These are phyloP conservation scores for Nakaseomyces nivariensis DNA, from an alignment of 1,139 yeast genomes.

Conservation along the genomic window DNA sequence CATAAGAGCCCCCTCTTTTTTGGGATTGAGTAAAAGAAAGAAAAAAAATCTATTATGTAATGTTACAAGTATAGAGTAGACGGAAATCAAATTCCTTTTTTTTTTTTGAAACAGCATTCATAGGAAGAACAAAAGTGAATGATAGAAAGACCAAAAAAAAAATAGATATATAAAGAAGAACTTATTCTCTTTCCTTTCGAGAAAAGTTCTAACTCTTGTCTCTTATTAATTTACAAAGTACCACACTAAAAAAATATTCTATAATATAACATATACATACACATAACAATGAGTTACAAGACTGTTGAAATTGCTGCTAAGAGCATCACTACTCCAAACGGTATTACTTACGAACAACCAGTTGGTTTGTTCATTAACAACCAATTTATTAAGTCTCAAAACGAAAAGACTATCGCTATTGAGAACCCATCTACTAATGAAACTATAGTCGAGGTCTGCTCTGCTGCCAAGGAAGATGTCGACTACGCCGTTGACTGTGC, in stretches of 20 bases:
- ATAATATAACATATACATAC: neutral
- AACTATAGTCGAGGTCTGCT: conserved; percentile 47
- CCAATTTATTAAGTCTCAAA: conserved; percentile 55
- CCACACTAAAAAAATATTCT: neutral
- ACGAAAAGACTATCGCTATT: conserved; percentile 54
- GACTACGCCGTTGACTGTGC: conserved; percentile 57
- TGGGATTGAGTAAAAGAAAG: too few species aligned
- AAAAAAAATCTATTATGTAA: too few species aligned
- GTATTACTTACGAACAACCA: conserved; percentile 51
- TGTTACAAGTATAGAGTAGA: too few species aligned
- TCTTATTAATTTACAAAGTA: neutral
- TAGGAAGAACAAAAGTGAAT: too few species aligned
- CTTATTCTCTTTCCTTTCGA: too few species aligned
- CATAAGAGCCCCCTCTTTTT: too few species aligned
- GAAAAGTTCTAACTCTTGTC: too few species aligned
- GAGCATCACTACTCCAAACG: conserved; percentile 47
- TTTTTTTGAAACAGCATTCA: too few species aligned
- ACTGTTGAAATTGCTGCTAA: conserved; percentile 30
- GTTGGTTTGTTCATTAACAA: conserved; percentile 76
- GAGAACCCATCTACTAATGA: conserved; percentile 58
- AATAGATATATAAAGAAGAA: too few species aligned
- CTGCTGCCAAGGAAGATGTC: conserved; percentile 46
- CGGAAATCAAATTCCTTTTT: too few species aligned
- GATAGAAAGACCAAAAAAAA: too few species aligned
- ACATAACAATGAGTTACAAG: conserved; percentile 7